Conservation (phyloP, 129 eudicot genomes). For the Cynara cardunculus region DNA sequence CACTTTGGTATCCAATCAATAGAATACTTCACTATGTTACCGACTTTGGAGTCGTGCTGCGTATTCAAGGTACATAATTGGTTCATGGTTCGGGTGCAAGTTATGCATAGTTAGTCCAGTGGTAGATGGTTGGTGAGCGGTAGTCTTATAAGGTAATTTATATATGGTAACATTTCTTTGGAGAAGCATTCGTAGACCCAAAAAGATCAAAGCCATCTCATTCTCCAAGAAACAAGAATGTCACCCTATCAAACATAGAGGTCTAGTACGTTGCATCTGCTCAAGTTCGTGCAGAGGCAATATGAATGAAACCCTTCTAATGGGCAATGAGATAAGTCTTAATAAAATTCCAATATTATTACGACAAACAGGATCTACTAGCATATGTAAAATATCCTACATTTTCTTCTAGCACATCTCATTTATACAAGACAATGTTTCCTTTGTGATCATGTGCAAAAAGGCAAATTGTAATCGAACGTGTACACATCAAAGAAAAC, state of each 20-base stretch:
- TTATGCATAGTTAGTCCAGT: background rate
- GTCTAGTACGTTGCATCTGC: background rate
- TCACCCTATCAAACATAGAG: background rate
- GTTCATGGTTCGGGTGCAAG: background rate
- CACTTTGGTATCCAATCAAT: background rate
- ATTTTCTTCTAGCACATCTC: background rate
- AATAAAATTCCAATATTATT: background rate
- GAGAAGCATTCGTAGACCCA: background rate
- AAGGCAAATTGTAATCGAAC: background rate
- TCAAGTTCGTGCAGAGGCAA: background rate
- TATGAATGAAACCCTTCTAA: conserved; percentile 1
- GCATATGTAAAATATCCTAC: background rate
- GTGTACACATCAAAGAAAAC: background rate
- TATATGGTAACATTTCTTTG: too few species aligned
- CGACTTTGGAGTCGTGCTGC: background rate
- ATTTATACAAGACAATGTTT: background rate
- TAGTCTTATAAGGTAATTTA: background rate
- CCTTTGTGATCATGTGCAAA: background rate
- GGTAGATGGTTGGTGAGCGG: background rate
- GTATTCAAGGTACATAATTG: background rate
- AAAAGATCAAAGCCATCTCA: background rate
- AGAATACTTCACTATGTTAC: background rate
- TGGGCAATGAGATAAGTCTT: background rate
- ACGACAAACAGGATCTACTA: background rate
- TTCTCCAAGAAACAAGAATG: background rate